A percentile compares a stretch with the other conserved stretches of the same genome.
Conservation (phyloP, 148 eudicot species). For the Limonium bicolor region DNA sequence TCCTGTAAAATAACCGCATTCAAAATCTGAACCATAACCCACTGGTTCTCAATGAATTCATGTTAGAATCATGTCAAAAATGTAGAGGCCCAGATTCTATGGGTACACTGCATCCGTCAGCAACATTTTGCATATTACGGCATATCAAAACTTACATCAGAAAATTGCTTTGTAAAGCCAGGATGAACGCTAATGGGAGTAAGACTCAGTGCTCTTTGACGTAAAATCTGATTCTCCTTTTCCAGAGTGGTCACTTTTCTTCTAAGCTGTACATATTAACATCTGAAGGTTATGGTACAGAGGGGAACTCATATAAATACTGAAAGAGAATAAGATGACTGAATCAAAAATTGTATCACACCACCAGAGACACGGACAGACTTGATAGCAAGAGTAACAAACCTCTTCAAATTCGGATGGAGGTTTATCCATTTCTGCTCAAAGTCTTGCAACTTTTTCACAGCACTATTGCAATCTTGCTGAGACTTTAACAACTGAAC, state of each 20-base stretch:
- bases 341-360: too few species aligned
- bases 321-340: slow-evolving; percentile 1
- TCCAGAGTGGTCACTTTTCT: slow-evolving; percentile 72
- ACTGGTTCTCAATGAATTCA: too few species aligned
- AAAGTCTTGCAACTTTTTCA: slow-evolving; percentile 53
- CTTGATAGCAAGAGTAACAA: background rate
- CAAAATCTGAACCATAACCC: too few species aligned
- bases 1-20: too few species aligned
- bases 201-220: slow-evolving; percentile 59
- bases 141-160: slow-evolving; percentile 43
- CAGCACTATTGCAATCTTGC: slow-evolving; percentile 32
- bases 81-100: too few species aligned
- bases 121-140: too few species aligned
- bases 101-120: too few species aligned
- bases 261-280: slow-evolving; percentile 79
- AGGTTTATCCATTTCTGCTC: slow-evolving; percentile 58
- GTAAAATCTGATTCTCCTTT: slow-evolving; percentile 76
- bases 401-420: slow-evolving; percentile 71
- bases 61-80: too few species aligned
- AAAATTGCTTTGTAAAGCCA: slow-evolving; percentile 39
- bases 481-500: slow-evolving; percentile 48
- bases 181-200: slow-evolving; percentile 54
- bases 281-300: too few species aligned
- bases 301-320: too few species aligned
- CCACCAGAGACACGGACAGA: too few species aligned